These are phyloP conservation scores for Nicotiana sylvestris DNA, from an alignment of 257 asterid species.

Conservation along the genomic window DNA sequence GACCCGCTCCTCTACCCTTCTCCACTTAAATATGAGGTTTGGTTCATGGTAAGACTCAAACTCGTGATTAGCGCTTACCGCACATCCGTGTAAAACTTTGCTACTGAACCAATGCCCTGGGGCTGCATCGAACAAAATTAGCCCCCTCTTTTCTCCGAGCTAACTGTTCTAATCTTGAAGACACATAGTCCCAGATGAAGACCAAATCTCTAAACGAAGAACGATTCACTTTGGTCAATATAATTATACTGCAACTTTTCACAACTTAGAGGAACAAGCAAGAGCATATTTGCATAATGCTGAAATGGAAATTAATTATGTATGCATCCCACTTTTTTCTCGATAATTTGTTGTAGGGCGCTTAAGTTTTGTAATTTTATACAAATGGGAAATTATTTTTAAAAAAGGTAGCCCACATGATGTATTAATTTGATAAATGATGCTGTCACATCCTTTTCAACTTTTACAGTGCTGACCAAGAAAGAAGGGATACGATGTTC, in stretches of 20 bases:
- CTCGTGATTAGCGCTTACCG: not conserved
- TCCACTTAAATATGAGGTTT: not conserved
- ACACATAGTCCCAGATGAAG: not conserved
- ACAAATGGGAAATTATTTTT: not conserved
- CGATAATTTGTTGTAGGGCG: not conserved
- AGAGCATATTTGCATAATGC: not conserved
- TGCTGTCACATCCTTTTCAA: not conserved
- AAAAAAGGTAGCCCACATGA: not conserved
- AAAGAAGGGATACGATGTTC: not conserved
- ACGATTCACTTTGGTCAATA: not conserved
- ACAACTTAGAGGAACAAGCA: not conserved
- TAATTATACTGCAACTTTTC: not conserved
- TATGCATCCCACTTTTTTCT: not conserved
- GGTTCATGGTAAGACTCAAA: not conserved
- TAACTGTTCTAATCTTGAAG: not conserved
- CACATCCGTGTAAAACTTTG: not conserved
- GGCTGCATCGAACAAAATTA: not conserved
- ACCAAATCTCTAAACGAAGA: not conserved
- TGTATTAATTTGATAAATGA: not conserved
- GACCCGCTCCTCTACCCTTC: not conserved
- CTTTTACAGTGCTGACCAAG: not conserved
- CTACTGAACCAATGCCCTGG: not conserved
- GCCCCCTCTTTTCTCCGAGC: not conserved
- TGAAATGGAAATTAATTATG: not conserved
- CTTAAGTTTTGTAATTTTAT: not conserved